Percentiles rank a stretch among this genome's conserved stretches.
phyloP scores from a whole-genome alignment of 2,329 filamentous ascomycete genomes.

The Periconia sp. region DNA sequence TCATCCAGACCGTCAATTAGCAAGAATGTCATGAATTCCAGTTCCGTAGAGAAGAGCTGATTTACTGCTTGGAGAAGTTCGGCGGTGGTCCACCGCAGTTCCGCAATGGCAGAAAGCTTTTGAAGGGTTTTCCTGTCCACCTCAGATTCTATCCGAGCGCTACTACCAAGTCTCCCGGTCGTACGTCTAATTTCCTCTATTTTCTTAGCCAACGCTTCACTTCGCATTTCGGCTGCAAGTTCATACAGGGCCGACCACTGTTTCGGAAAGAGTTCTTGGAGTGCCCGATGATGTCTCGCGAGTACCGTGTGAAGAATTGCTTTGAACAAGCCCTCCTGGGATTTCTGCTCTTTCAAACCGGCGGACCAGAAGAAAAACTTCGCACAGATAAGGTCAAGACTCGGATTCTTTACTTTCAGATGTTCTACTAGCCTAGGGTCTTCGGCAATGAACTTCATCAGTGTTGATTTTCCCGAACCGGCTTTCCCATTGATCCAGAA shows the following conservation, averaged over 20 bases:
- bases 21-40: not conserved
- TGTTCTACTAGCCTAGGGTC: not conserved
- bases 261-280: not conserved
- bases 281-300: slow-evolving; percentile 1
- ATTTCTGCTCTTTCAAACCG: slow-evolving; percentile 7
- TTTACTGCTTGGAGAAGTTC: not conserved
- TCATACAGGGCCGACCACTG: no score
- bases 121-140: no score
- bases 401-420: not conserved
- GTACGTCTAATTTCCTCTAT: no score
- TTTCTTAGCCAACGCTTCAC: no score
- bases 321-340: slow-evolving; percentile 10
- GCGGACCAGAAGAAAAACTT: slow-evolving; percentile 13
- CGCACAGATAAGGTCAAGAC: not conserved
- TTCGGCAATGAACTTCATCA: slow-evolving; percentile 16
- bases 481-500: slow-evolving; percentile 9
- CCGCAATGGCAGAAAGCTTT: no score
- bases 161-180: no score
- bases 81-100: no score
- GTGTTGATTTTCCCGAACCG: slow-evolving; percentile 16
- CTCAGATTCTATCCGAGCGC: no score
- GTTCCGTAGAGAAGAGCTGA: not conserved
- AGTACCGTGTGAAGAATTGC: slow-evolving; percentile 9
- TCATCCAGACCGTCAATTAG: slow-evolving; percentile 7
- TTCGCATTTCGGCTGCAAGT: no score